Evolutionary conservation across 257 asterid genomes (phyloP).

Genomic region (Solanum medicagineum): DNA sequence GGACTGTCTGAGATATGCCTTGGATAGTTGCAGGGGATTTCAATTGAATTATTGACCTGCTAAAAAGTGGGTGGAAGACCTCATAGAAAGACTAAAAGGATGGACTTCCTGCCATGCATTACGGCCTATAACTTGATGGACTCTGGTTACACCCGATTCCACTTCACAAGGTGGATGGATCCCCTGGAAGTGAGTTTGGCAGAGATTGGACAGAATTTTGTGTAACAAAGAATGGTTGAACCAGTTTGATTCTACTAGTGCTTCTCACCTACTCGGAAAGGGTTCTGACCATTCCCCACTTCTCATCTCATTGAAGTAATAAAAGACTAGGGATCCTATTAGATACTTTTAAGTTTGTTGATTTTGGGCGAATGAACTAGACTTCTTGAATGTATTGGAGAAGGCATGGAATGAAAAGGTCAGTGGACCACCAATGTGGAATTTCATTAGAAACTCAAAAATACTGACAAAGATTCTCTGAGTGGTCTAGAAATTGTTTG

Average conservation of each 20-base stretch:
- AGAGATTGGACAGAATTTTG: background rate
- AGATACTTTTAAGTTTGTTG: background rate
- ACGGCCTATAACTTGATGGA: background rate
- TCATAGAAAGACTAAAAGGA: background rate
- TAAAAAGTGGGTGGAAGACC: background rate
- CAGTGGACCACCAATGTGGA: background rate
- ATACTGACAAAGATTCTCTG: background rate
- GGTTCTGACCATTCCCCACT: background rate
- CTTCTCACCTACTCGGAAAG: background rate
- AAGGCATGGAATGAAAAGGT: background rate
- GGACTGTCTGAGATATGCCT: background rate
- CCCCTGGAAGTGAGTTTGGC: background rate
- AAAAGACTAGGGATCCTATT: background rate
- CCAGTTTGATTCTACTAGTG: background rate
- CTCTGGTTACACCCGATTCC: background rate
- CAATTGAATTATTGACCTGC: background rate
- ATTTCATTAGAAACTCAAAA: background rate
- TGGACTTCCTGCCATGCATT: background rate
- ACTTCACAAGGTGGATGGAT: background rate
- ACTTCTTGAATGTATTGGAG: background rate
- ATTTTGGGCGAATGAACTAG: background rate
- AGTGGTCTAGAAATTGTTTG: background rate
- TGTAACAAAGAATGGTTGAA: background rate
- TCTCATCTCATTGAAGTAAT: background rate
- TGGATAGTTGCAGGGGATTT: background rate